These are phyloP conservation scores for Tetradesmus obliquus DNA, from an alignment of 139 green algal species.

Conservation along the genomic window DNA sequence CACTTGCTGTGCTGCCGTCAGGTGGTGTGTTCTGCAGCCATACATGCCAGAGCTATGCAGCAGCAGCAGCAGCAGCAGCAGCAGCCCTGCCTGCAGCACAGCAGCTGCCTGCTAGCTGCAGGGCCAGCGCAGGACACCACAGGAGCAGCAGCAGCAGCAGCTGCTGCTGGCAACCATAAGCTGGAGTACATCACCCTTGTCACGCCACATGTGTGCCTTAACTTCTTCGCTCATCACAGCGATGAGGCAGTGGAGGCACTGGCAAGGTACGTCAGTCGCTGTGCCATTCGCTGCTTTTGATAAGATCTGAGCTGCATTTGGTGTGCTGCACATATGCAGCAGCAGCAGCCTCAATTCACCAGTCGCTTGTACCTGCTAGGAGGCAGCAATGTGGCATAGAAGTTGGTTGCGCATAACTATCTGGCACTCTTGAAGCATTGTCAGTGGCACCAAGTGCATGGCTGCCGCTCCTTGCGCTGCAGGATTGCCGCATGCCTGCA, in stretches of 20 bases:
- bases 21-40: conserved; percentile 13
- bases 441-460: too few species aligned
- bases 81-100: neutral
- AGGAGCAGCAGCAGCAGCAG: neutral
- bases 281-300: too few species aligned
- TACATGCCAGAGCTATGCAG: neutral
- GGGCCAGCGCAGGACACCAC: neutral
- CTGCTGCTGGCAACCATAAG: neutral
- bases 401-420: too few species aligned
- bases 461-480: neutral
- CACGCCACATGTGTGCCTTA: conserved; percentile 6
- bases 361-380: too few species aligned
- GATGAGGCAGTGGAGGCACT: neutral
- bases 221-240: neutral
- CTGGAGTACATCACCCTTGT: neutral
- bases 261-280: conserved; percentile 1
- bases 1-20: neutral
- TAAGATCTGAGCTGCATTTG: too few species aligned
- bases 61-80: neutral
- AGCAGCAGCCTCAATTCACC: neutral
- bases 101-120: conserved; percentile 1
- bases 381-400: too few species aligned
- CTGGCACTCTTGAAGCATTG: neutral
- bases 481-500: neutral
- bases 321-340: neutral